Base-by-base conservation (phyloP, 768 basidiomycete species). In the Cubamyces lactineus region DNA sequence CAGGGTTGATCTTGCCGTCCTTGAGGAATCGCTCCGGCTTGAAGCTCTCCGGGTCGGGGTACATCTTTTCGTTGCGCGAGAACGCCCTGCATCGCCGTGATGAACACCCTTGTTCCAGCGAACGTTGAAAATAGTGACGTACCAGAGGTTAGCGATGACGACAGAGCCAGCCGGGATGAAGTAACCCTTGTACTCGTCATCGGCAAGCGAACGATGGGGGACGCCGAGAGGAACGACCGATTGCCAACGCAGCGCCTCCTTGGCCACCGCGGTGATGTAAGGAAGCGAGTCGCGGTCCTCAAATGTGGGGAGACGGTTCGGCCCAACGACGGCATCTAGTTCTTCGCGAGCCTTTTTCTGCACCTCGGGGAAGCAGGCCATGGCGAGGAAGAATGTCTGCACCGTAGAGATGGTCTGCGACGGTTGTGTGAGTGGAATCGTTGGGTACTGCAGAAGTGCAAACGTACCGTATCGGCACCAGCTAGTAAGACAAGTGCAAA, bases 161-260 rank as follows among this genome's bases (percentile, higher is more conserved):
- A 45, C 15, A 8, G 63, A 51, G 13, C 65, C 65, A 2, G 56
- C 53, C 0, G 65, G 65, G 56, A 68, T 64, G 51, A 47, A 60
- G 51, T 62, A 63, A 23, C 65, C 63, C 11, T 60, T 60, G 49
- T 66, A 68, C 21, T 62, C 64, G 39, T 66, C 64, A 21, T 66
- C 62, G 11, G 24, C 52, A 13, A 63, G 54, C 3, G 46, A 62
- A n/a, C 62, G 45, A 30, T 66, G 62, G 2, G 60, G 51, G 16
- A 59, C 16, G 67, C 55, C 56, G 11, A 57, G 46, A 0, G 52
- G 63, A 9, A 60, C 69, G 12, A 65, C 65, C 5, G 71, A 67
- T 16, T 66, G 67, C 71, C 71, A 74, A 8, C 72, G 61, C 21
- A 72, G 42, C 13, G 57, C 45, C 63, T 75, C 74, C 57, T 69